Evolutionary conservation across 495 filamentous ascomycete genomes (phyloP).

Genomic region (Articulospora tetracladia): DNA sequence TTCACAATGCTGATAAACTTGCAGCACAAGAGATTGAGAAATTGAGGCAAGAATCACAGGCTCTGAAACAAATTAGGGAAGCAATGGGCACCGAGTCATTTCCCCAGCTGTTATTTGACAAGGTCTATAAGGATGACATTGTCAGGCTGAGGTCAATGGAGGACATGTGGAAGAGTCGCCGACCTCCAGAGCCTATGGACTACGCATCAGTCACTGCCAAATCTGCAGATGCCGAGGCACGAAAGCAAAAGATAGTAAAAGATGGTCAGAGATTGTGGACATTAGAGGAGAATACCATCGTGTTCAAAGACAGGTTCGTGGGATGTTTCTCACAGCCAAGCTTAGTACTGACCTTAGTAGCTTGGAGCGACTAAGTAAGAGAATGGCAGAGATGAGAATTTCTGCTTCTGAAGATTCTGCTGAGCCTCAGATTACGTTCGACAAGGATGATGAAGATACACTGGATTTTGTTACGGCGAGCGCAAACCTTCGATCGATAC

Average conservation of each 20-base stretch:
- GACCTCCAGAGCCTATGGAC: constrained; percentile 67
- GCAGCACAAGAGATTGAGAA: constrained; percentile 81
- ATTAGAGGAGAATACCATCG: constrained; percentile 72
- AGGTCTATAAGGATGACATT: constrained; percentile 88
- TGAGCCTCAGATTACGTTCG: constrained; percentile 72
- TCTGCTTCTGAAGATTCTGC: constrained; percentile 41
- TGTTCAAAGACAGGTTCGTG: constrained; percentile 74
- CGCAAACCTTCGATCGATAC: constrained; percentile 78
- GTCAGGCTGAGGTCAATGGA: constrained; percentile 81
- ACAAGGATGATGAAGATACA: constrained; percentile 96
- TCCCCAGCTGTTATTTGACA: constrained; percentile 77
- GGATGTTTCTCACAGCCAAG: not conserved
- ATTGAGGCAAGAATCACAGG: constrained; percentile 75
- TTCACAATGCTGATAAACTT: not conserved
- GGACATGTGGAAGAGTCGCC: constrained; percentile 91
- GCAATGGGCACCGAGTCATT: constrained; percentile 84
- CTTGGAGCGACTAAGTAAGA: constrained; percentile 68
- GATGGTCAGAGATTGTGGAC: constrained; percentile 79
- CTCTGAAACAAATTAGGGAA: constrained; percentile 74
- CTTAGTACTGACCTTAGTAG: constrained; percentile 35
- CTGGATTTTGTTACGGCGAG: constrained; percentile 91
- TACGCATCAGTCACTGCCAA: constrained; percentile 47
- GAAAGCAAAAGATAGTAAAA: constrained; percentile 45
- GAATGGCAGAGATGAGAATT: constrained; percentile 58
- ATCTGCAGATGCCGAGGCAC: constrained; percentile 29